A percentile compares a stretch with the other conserved stretches of the same genome.
Conservation (phyloP, 768 basidiomycete genomes). For the Mrakia blollopis region DNA sequence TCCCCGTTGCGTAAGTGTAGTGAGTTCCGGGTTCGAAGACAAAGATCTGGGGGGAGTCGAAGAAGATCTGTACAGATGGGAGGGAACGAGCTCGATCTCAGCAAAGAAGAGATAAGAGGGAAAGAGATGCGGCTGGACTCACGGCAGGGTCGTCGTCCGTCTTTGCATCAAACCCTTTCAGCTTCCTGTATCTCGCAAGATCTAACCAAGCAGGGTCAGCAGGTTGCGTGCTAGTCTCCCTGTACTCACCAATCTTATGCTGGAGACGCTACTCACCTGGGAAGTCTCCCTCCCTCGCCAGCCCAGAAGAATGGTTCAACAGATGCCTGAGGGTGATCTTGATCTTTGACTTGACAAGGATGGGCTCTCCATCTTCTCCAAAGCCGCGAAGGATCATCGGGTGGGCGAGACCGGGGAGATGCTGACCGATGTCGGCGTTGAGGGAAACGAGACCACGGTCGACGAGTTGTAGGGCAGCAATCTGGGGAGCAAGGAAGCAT, state of each 20-base stretch:
- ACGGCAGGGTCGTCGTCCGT: neutral
- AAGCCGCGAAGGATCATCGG: neutral
- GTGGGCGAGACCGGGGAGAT: slow-evolving; percentile 1
- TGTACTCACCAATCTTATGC: no score
- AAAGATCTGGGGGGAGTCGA: neutral
- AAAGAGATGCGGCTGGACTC: neutral
- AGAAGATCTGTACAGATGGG: neutral
- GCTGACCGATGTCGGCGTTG: no score
- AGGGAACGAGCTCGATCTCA: no score
- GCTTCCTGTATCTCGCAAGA: neutral
- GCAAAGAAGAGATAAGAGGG: no score
- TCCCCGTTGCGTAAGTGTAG: neutral
- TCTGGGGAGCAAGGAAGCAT: no score
- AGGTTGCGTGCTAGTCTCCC: neutral
- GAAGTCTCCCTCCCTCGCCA: neutral
- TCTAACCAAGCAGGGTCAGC: neutral
- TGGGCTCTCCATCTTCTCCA: neutral
- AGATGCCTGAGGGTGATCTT: neutral
- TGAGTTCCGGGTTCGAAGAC: neutral
- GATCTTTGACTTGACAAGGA: neutral
- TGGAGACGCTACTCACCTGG: neutral
- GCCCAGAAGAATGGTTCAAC: neutral
- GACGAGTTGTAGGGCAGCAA: no score
- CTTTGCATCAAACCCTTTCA: neutral
- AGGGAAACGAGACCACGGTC: no score